Evolutionary conservation across 164 flowering plant genomes (phyloP), one percentile per base, ranked within the genome.

Genomic region (Magnolia sinica): DNA sequence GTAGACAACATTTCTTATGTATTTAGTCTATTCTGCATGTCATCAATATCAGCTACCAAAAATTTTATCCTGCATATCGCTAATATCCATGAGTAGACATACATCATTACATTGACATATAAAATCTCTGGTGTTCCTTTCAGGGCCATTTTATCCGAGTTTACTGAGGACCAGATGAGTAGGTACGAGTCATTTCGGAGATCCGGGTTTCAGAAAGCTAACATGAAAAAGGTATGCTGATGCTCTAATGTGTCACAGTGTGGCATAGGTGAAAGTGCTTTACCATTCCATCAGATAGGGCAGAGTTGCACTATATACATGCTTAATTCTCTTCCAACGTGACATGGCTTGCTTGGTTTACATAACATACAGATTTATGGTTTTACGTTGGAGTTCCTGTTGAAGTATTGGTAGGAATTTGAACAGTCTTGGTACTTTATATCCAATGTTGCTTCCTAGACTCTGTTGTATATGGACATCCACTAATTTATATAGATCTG

Each of bases 141-240:
- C 87, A 92, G 99, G 89, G 86, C 85, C 68, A 91, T 96, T 77
- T 81, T 96, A 69, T 87, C 94, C 50, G 95, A 88, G 64, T 92
- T 96, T 70, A 86, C 96, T 0, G 95, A 90, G 83, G 92, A 92
- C 70, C 98, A 94, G 80, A 94, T 94, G 98, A 91, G 87, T 82
- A 84, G 99, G 74, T 96, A 96, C 58, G 99, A 96, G 79, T 94
- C 97, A 23, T 96, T 92, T 76, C 81, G 98, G 16, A 88, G 98
- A 82, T 93, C 99, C 70, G 98, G 98, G 71, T 92, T 96, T 85
- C 98, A 96, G 82, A 96, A 89, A 83, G 77, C 93, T 52, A 96
- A 89, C 85, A 96, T 96, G 99, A 91, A 89, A 84, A 89, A 86
- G 90, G 98, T 94, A 87, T 67, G 72, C 31, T 75, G 9, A 51